Percentiles rank a stretch among this genome's conserved stretches.
Evolutionary conservation across 148 eudicot species (phyloP).

Genomic region (Persicaria maculosa): DNA sequence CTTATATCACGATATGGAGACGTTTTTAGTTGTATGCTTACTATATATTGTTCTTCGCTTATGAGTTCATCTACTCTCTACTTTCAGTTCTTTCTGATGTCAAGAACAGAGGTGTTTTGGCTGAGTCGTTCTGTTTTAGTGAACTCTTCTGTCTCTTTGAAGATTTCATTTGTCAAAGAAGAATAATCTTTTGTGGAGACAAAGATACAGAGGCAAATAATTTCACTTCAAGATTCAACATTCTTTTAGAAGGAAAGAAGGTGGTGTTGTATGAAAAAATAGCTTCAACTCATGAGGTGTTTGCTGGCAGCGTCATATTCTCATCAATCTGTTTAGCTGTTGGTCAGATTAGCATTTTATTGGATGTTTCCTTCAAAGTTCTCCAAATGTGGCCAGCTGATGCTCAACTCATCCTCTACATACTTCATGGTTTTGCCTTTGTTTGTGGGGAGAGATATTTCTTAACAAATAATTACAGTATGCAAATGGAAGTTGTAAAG

Average conservation of each 20-base stretch:
- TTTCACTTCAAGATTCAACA: conserved; percentile 21
- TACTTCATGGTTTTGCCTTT: conserved; percentile 69
- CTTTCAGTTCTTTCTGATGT: conserved; percentile 45
- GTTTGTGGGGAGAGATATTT: conserved; percentile 54
- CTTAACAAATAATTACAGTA: conserved; percentile 21
- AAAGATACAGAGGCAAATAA: conserved; percentile 20
- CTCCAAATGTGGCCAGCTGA: conserved; percentile 26
- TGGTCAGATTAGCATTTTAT: conserved; percentile 41
- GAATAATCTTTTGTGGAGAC: conserved; percentile 27
- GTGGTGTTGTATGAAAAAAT: conserved; percentile 20
- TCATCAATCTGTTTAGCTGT: conserved; percentile 57
- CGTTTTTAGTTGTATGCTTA: conserved; percentile 3
- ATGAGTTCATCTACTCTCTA: background rate
- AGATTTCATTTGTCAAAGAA: conserved; percentile 50
- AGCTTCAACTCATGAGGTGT: conserved; percentile 44
- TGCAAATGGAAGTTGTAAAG: conserved; percentile 47
- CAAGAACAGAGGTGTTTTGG: conserved; percentile 31
- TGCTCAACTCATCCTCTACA: conserved; percentile 27
- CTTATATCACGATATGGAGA: background rate
- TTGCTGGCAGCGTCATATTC: conserved; percentile 45
- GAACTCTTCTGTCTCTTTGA: conserved; percentile 52
- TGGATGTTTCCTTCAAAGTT: conserved; percentile 56
- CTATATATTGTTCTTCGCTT: background rate
- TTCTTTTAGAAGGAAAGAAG: conserved; percentile 25
- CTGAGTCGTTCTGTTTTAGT: conserved; percentile 33